Evolutionary conservation across 345 rosid genomes (phyloP), one percentile per base, ranked within the genome.

Genomic region (Cochlearia excelsa): DNA sequence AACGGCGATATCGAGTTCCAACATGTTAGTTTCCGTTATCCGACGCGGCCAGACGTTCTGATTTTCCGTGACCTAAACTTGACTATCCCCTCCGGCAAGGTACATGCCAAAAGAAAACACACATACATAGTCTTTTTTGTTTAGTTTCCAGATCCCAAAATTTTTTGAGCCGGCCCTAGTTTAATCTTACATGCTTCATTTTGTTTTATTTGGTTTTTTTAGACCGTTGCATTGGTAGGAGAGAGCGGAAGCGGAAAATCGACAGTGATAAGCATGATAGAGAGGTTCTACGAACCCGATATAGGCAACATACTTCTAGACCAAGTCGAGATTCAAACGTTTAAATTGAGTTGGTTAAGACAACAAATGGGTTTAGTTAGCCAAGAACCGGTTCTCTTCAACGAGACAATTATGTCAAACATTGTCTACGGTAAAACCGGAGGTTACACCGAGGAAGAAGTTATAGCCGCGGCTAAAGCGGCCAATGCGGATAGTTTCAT

Each of bases 11-110:
- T 90, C 35, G 80, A 75, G 63, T 62, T 90, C 6, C 73, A 75
- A 50, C 82, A 87, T 75, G 86, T 90, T 79, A 78, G 80, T 69
- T 90, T 90, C 78, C 81, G 57, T 46, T 90, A 87, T 39, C 81
- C 91, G 1, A 75, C 77, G 47, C 54, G 97, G 57, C 94, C 91
- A 2, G 84, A 85, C 38, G 72, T 87, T 65, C 85, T 82, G 54
- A 82, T 90, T 27, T 87, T 90, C 64, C 71, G 59, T 9, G 89
- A 85, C 57, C 54, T 90, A 42, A 74, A 78, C 37, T 60, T 85
- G 63, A 73, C 16, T 39, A 82, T 90, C 16, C 94, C 94, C 2
- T 78, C 90, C 1, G 94, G 97, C 42, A 87, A 87, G 93, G 97
- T 83, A 16, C 23, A 16, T 16, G 23, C 23, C 23, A 16, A 16